Percentiles rank a stretch among this genome's conserved stretches.
Evolutionary conservation across 1,284 basidiomycete species (phyloP).

Genomic region (Moesziomyces aphidis): DNA sequence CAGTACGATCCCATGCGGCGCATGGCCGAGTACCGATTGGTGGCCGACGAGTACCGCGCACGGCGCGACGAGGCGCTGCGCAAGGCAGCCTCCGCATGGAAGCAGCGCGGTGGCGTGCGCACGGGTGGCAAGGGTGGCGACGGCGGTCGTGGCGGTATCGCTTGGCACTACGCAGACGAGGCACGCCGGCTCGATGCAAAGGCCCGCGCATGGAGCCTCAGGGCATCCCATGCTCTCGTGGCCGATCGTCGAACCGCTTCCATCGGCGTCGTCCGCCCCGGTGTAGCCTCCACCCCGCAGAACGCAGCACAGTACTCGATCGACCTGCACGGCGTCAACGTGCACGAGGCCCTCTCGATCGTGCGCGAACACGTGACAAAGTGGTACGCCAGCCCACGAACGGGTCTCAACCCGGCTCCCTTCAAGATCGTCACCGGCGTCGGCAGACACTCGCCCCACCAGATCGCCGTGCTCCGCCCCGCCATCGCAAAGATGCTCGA

Average conservation of each 20-base stretch:
- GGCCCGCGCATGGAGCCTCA: conserved; percentile 64
- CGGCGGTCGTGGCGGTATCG: conserved; percentile 38
- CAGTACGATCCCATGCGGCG: conserved; percentile 41
- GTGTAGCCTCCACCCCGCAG: conserved; percentile 8
- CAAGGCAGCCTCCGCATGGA: conserved; percentile 56
- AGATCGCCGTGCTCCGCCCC: conserved; percentile 65
- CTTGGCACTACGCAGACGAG: conserved; percentile 66
- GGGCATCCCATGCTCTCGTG: conserved; percentile 64
- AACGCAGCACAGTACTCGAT: conserved; percentile 47
- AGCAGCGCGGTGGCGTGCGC: conserved; percentile 37
- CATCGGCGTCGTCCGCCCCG: conserved; percentile 29
- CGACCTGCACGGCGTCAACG: conserved; percentile 67
- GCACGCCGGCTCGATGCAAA: conserved; percentile 65
- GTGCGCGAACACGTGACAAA: conserved; percentile 60
- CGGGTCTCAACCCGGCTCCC: conserved; percentile 35
- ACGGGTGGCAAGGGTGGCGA: conserved; percentile 34
- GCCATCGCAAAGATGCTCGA: conserved; percentile 66
- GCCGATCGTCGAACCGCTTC: conserved; percentile 55
- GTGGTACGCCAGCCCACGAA: conserved; percentile 56
- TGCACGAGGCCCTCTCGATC: conserved; percentile 67
- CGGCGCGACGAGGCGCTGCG: conserved; percentile 64
- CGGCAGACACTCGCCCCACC: conserved; percentile 65
- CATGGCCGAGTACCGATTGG: conserved; percentile 44
- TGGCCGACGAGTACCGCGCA: conserved; percentile 60
- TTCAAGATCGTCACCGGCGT: conserved; percentile 68